A percentile compares a stretch with the other conserved stretches of the same genome.
Evolutionary conservation across 257 asterid species (phyloP).

Genomic region (Fraxinus anomala): DNA sequence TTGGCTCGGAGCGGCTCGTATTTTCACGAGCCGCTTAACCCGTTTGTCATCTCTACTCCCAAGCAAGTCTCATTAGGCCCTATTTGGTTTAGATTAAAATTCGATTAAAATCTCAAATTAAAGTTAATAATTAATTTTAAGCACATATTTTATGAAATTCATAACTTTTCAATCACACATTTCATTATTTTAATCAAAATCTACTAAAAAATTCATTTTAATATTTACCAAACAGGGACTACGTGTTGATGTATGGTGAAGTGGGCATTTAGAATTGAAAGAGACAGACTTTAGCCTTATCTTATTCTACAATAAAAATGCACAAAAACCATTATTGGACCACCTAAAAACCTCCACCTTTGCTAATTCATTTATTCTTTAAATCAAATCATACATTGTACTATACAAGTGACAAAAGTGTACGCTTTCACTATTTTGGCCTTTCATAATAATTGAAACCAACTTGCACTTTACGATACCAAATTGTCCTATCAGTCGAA

Average conservation of each 20-base stretch:
- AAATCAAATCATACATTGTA: background rate
- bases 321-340: background rate
- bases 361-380: background rate
- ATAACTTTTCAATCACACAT: no score
- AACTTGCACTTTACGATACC: background rate
- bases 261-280: background rate
- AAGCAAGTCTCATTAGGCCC: no score
- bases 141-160: no score
- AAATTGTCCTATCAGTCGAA: background rate
- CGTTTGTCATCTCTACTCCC: no score
- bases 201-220: no score
- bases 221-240: no score
- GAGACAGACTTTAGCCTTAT: background rate
- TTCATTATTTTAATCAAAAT: no score
- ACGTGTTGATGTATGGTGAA: background rate
- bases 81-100: no score
- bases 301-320: background rate
- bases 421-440: background rate
- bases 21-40: no score
- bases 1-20: no score
- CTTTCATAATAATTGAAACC: conserved; percentile 2
- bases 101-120: no score
- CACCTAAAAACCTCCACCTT: background rate
- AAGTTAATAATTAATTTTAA: no score
- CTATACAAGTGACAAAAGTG: background rate